phyloP scores from a whole-genome alignment of 495 filamentous ascomycete genomes.

The Lophium mytilinum region DNA sequence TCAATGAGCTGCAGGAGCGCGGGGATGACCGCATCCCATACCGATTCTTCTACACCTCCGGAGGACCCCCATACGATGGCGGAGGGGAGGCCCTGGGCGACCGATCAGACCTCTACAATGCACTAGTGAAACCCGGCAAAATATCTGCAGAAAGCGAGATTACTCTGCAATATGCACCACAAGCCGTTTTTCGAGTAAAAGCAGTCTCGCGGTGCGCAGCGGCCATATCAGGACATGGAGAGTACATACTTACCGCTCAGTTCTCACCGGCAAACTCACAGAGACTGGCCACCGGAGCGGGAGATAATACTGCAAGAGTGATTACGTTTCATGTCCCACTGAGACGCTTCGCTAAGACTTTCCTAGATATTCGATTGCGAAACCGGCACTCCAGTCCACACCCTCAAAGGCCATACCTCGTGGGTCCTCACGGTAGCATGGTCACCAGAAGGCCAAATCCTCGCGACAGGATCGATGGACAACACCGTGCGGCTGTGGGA shows the following conservation, averaged over 20 bases:
- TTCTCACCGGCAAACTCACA: constrained; percentile 80
- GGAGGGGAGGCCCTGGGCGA: constrained; percentile 21
- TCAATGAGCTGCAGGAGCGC: constrained; percentile 79
- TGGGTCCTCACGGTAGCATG: constrained; percentile 88
- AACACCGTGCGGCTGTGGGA: constrained; percentile 89
- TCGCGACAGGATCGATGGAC: constrained; percentile 93
- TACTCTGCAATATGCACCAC: constrained; percentile 74
- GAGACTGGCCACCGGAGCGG: constrained; percentile 79
- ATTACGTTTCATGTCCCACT: too few species aligned
- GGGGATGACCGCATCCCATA: constrained; percentile 77
- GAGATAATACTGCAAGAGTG: constrained; percentile 74
- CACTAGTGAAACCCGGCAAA: constrained; percentile 53
- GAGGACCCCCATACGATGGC: constrained; percentile 5
- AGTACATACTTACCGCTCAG: constrained; percentile 78
- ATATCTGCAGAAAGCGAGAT: constrained; percentile 68
- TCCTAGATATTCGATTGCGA: constrained; percentile 79
- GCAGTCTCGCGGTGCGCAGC: constrained; percentile 85
- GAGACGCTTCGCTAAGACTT: too few species aligned
- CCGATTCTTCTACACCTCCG: constrained; percentile 52
- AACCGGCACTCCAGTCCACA: constrained; percentile 81
- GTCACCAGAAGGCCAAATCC: constrained; percentile 69
- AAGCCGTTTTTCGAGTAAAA: constrained; percentile 90
- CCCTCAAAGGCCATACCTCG: constrained; percentile 83
- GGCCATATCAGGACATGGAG: constrained; percentile 82
- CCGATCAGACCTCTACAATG: constrained; percentile 62